Conservation (phyloP, 73 alveolate genomes). For the Stentor roeselii region DNA sequence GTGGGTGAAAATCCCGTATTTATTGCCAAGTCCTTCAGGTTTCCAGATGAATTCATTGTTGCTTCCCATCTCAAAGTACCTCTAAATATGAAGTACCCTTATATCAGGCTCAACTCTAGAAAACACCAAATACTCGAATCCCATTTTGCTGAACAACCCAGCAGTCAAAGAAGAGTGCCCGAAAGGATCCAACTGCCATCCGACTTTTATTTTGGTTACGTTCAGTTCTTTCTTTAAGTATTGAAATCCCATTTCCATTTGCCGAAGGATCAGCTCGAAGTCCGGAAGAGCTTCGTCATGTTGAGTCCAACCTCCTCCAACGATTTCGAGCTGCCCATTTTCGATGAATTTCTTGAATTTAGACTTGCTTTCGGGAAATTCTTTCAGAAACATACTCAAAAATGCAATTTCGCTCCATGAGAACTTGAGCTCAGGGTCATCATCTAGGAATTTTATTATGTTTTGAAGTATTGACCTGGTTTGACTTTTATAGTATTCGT, state of each 20-base stretch:
- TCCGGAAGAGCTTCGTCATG: slow-evolving; percentile 84
- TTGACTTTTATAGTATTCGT: slow-evolving; percentile 45
- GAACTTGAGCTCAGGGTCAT: background rate
- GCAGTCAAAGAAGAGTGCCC: slow-evolving; percentile 74
- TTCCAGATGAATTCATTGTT: background rate
- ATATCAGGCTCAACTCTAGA: slow-evolving; percentile 33
- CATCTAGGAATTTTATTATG: slow-evolving; percentile 27
- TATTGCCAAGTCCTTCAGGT: background rate
- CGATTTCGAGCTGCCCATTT: slow-evolving; percentile 76
- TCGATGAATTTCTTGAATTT: slow-evolving; percentile 31
- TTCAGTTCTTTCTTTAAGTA: slow-evolving; percentile 70
- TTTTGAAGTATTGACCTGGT: slow-evolving; percentile 27
- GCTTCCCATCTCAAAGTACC: background rate
- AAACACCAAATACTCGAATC: slow-evolving; percentile 47
- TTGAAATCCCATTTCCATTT: slow-evolving; percentile 70
- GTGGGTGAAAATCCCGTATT: background rate
- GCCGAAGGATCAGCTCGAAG: slow-evolving; percentile 32
- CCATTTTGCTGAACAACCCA: slow-evolving; percentile 34
- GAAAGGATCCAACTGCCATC: slow-evolving; percentile 85
- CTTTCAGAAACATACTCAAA: background rate
- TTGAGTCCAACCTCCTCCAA: slow-evolving; percentile 90
- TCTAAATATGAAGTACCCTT: background rate
- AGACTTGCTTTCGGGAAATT: background rate
- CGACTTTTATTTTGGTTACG: slow-evolving; percentile 62
- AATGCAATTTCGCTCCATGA: background rate